Evolutionary conservation across 768 basidiomycete species (phyloP), one percentile per base, ranked within the genome.

Genomic region (Lyophyllum decastes): DNA sequence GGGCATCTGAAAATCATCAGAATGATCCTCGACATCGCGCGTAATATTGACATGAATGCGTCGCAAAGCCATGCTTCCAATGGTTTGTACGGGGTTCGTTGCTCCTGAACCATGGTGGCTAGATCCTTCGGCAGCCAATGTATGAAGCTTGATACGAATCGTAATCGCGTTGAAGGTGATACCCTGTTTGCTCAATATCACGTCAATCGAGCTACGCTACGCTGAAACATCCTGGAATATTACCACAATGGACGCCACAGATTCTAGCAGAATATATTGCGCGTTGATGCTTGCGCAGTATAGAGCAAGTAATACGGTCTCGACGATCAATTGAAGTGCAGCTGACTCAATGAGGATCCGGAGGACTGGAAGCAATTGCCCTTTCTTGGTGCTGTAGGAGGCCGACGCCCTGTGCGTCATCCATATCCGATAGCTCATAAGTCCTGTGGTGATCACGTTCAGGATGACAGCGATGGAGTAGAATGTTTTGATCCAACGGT

Each of bases 111-210:
- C 4, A 11, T 33, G 40, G 22, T 48, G 40, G 25, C 25, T 53
- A 4, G 52, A 48, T 24, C 22, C 22, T 25, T 40, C 25, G 11
- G 44, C 24, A n/a, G n/a, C n/a, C 41, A 58, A 49, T 2, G 24
- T 17, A 49, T 53, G 52, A 11, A 58, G 52, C 46, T 50, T 52
- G 22, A 58, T 58, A 22, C 57, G 57, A 22, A 58, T 35, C 11
- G 57, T 58, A 33, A 58, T 58, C 5, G 46, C 51, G 38, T 58
- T 58, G 52, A 58, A 58, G 19, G 57, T 58, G 19, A 58, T 58
- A 14, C 57, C 57, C 57, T 58, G 26, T n/a, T 17, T 9, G 14
- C 12, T 25, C 14, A 24, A 34, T 33, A 38, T 9, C 9, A 7
- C 8, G 35, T 38, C 35, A 38, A 16, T 38, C 8, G 4, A 9